Evolutionary conservation across 345 rosid genomes (phyloP).

Genomic region (Salix caprea): DNA sequence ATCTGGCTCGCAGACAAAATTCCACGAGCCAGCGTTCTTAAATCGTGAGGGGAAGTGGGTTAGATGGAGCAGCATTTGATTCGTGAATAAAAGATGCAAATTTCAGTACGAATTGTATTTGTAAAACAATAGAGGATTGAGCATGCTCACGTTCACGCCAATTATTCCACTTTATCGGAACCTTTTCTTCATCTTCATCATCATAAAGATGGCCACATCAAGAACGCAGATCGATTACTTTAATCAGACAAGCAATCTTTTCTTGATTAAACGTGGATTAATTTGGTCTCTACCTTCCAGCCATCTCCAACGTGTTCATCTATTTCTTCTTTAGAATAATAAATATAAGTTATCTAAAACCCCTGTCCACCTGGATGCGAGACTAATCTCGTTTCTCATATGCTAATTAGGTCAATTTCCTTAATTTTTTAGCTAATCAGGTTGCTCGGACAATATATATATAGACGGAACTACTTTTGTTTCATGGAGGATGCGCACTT

Average conservation of each 20-base stretch:
- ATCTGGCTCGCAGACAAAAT: conserved; percentile 10
- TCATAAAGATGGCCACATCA: neutral
- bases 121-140: too few species aligned
- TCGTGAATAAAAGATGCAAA: conserved; percentile 9
- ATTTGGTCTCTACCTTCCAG: neutral
- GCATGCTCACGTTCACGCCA: neutral
- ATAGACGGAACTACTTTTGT: neutral
- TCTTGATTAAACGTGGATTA: neutral
- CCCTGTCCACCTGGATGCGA: neutral
- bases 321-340: neutral
- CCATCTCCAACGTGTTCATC: neutral
- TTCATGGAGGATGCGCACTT: neutral
- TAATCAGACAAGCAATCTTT: neutral
- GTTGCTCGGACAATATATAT: neutral
- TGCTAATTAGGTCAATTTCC: neutral
- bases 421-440: neutral
- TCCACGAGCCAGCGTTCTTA: conserved; percentile 4
- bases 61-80: conserved; percentile 7
- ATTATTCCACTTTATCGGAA: neutral
- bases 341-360: neutral
- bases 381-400: neutral
- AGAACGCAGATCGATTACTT: neutral
- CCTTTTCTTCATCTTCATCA: neutral
- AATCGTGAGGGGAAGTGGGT: neutral
- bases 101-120: neutral